Conservation (phyloP, 495 filamentous ascomycete species). For the Monascus purpureus region DNA sequence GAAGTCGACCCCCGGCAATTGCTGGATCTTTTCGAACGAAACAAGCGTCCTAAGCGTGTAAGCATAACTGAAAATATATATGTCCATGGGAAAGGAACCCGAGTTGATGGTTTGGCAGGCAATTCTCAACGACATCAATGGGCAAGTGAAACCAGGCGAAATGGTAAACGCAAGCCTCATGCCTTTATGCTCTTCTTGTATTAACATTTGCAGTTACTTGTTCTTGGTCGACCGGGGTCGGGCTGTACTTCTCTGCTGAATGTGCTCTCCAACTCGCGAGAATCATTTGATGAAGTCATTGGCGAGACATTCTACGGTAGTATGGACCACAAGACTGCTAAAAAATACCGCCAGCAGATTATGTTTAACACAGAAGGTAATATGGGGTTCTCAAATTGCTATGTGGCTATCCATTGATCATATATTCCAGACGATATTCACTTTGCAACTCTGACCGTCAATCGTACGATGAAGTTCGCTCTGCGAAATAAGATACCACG, state of each 20-base stretch:
- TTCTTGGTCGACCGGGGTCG: slow-evolving; percentile 29
- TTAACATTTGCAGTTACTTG: slow-evolving; percentile 17
- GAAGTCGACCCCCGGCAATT: slow-evolving; percentile 21
- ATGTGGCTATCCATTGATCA: too few species aligned
- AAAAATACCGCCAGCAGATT: slow-evolving; percentile 23
- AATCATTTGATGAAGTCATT: slow-evolving; percentile 18
- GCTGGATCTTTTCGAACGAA: slow-evolving; percentile 7
- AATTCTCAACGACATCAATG: slow-evolving; percentile 22
- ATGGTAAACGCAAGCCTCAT: slow-evolving; percentile 14
- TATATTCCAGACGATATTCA: slow-evolving; percentile 47
- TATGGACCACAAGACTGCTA: slow-evolving; percentile 20
- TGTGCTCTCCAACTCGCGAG: slow-evolving; percentile 25
- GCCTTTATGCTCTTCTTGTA: not conserved
- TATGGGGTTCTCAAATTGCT: too few species aligned
- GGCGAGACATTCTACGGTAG: slow-evolving; percentile 21
- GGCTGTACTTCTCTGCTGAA: slow-evolving; percentile 30
- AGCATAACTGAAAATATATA: not conserved
- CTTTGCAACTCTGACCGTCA: slow-evolving; percentile 68
- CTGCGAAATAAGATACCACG: slow-evolving; percentile 52
- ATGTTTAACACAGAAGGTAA: slow-evolving; percentile 30
- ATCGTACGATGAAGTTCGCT: slow-evolving; percentile 72
- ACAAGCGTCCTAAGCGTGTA: slow-evolving; percentile 17
- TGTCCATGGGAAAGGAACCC: not conserved
- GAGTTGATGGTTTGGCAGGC: slow-evolving; percentile 8
- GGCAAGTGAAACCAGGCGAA: slow-evolving; percentile 25